Evolutionary conservation across 1,139 yeast genomes (phyloP).

Genomic region (Diutina ranongensis): DNA sequence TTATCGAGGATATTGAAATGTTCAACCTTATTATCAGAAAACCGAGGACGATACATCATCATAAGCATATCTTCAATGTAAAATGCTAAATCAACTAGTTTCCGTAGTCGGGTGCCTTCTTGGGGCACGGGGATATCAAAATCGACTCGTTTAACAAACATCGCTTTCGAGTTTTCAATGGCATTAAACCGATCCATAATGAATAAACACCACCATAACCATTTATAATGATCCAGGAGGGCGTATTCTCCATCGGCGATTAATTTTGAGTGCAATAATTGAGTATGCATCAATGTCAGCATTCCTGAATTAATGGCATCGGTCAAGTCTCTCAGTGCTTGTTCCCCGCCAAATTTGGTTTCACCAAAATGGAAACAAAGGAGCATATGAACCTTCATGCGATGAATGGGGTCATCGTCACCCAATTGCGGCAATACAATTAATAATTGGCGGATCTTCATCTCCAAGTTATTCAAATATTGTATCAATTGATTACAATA

Average conservation of each 20-base stretch:
- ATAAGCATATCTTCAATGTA: background rate
- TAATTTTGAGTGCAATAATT: background rate
- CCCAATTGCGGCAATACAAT: slow-evolving; percentile 25
- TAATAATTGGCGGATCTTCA: slow-evolving; percentile 25
- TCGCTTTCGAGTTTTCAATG: background rate
- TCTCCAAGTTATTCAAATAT: slow-evolving; percentile 19
- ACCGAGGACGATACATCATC: background rate
- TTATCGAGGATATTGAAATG: background rate
- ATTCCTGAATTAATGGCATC: slow-evolving; percentile 16
- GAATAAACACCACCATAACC: background rate
- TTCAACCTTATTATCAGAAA: background rate
- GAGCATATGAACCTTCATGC: slow-evolving; percentile 19
- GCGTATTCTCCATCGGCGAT: background rate
- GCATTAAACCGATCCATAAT: background rate
- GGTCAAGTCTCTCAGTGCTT: slow-evolving; percentile 25
- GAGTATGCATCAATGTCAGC: background rate
- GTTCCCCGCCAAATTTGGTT: slow-evolving; percentile 24
- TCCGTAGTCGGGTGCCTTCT: background rate
- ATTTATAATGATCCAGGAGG: background rate
- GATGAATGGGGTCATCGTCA: slow-evolving; percentile 23
- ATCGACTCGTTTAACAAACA: background rate
- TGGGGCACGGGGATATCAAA: background rate
- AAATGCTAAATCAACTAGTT: background rate
- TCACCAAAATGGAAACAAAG: slow-evolving; percentile 21
- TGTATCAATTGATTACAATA: slow-evolving; percentile 11